Base-by-base conservation (phyloP, 176 grass and related monocot species). In the maize (Zea mays) region DNA sequence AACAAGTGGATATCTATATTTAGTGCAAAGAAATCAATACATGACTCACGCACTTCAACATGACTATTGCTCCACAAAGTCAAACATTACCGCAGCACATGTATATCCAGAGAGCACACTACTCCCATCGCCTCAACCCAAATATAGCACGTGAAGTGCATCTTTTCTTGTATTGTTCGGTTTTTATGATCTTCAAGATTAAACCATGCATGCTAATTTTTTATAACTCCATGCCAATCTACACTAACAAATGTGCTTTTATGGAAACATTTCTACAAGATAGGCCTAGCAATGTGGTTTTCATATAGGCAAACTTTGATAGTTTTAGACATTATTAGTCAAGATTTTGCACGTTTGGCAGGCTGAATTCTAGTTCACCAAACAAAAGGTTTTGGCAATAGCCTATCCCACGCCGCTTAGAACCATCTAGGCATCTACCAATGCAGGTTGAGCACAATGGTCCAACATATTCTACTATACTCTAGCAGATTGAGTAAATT, bases 41-140 rank as follows among this genome's bases (percentile, higher is more conserved):
- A 40, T 19, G 9, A 47, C 14, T 48, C 11, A 44, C 15, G 14
- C 3, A 50, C 5, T 13, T 65, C 58, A 54, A 76, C 58, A 65
- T 13, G 55, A 52, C 9, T 71, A 63, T 62, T 79, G 73, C 68
- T 80, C 80, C 56, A 84, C 5, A 1, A 49, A 56, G 14, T n/a
- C 61, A 81, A 55, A 11, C 9, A 66, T 40, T 50, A 14, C 61
- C 14, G 10, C 14, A 11, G 47, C 10, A 11, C 6, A 65, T 15
- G n/a, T 27, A 62, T 79, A 79, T 3, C 20, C 57, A 71, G 41
- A 64, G 52, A 49, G 65, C 10, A 12, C n/a, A 65, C n/a, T 40
- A 38, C 40, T 66, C 67, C 34, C 69, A 46, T 67, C 0, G 27
- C 38, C 62, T 52, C 42, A 12, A 74, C 45, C 36, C 41, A 69